These are phyloP conservation scores for Helotiales sp. DNA, from an alignment of 2,329 filamentous ascomycete species.

Conservation along the genomic window DNA sequence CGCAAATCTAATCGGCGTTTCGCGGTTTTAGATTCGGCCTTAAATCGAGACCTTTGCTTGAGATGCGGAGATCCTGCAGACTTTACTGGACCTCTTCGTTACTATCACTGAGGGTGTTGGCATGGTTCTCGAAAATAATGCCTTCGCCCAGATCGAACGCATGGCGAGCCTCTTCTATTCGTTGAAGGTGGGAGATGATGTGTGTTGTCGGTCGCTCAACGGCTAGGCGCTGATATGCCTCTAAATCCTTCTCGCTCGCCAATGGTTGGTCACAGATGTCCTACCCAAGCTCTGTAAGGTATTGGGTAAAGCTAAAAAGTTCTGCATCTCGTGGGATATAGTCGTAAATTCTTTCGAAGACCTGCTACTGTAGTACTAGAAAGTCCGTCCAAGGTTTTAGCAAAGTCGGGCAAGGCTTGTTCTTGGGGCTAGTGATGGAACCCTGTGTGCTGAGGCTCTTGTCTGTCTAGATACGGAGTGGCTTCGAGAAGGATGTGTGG, in stretches of 20 bases:
- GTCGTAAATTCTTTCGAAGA: too few relatives aligned
- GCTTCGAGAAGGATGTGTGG: constrained; percentile 32
- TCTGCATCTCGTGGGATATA: too few relatives aligned
- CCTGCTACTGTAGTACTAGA: constrained; percentile 26
- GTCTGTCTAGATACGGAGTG: constrained; percentile 35
- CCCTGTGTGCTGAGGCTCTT: constrained; percentile 36
- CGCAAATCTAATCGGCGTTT: constrained; percentile 34
- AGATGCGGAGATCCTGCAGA: constrained; percentile 31
- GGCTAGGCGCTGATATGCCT: constrained; percentile 39
- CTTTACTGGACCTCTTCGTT: constrained; percentile 37
- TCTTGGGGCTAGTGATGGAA: constrained; percentile 34
- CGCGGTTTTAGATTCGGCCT: constrained; percentile 30
- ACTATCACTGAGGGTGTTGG: constrained; percentile 33
- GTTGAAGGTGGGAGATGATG: constrained; percentile 40
- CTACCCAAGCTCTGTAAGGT: constrained; percentile 34
- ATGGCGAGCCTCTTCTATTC: constrained; percentile 37
- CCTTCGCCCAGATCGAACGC: constrained; percentile 34
- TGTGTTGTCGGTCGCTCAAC: constrained; percentile 40
- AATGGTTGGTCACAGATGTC: constrained; percentile 32
- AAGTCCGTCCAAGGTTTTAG: constrained; percentile 35
- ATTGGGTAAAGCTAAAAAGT: constrained; percentile 35
- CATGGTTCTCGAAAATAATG: constrained; percentile 37
- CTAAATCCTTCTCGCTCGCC: constrained; percentile 42
- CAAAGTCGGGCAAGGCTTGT: constrained; percentile 32
- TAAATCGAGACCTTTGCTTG: constrained; percentile 26